Conservation (phyloP, 257 asterid genomes). For the Fraxinus quadrangulata region DNA sequence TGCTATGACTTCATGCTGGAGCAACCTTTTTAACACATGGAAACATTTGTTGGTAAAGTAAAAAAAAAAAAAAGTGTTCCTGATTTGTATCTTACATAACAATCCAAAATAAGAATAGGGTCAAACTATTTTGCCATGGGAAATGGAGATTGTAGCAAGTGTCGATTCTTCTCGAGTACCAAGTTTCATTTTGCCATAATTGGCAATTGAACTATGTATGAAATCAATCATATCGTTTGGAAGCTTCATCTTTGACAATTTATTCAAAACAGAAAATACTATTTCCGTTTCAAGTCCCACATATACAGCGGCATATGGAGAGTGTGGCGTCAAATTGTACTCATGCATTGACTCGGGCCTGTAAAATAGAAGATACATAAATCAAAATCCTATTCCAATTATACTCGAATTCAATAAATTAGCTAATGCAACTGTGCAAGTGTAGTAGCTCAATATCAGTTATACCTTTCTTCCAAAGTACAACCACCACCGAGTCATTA, state of each 20-base stretch:
- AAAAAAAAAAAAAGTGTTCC: background rate
- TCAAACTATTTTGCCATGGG: constrained; percentile 67
- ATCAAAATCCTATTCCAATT: constrained; percentile 23
- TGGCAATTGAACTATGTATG: constrained; percentile 85
- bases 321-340: constrained; percentile 96
- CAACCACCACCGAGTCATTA: background rate
- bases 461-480: background rate
- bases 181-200: constrained; percentile 96
- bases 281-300: constrained; percentile 98
- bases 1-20: constrained; percentile 70
- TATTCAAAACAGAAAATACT: constrained; percentile 75
- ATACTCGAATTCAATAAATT: background rate
- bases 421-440: background rate
- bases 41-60: constrained; percentile 14
- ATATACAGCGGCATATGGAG: constrained; percentile 87
- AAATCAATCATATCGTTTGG: constrained; percentile 95
- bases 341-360: constrained; percentile 99
- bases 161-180: constrained; percentile 95
- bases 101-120: constrained; percentile 5
- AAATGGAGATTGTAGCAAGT: constrained; percentile 86
- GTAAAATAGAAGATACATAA: constrained; percentile 23
- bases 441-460: background rate
- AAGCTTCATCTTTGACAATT: constrained; percentile 88
- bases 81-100: background rate
- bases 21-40: constrained; percentile 83